Evolutionary conservation across 2,329 filamentous ascomycete genomes (phyloP).

Genomic region (Microdochium trichocladiopsis): DNA sequence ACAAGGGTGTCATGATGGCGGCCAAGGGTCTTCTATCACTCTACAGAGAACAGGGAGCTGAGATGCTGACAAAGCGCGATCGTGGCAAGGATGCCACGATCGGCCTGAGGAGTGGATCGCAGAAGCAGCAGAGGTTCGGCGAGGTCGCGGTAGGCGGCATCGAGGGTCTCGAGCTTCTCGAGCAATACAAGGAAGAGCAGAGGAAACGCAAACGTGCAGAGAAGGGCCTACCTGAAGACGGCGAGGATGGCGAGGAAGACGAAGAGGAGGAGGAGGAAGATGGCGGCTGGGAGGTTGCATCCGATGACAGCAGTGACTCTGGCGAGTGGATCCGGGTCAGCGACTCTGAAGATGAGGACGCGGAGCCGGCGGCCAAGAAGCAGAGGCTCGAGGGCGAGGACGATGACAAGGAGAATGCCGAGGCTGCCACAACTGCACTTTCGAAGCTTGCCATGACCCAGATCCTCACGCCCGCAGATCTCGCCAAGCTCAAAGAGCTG

Average conservation of each 20-base stretch:
- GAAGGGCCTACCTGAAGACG: slow-evolving; percentile 57
- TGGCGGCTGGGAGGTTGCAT: slow-evolving; percentile 55
- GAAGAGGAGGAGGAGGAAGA: slow-evolving; percentile 54
- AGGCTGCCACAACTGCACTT: slow-evolving; percentile 37
- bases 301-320: slow-evolving; percentile 58
- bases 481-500: slow-evolving; percentile 90
- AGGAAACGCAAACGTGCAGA: slow-evolving; percentile 65
- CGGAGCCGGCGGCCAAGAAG: slow-evolving; percentile 61
- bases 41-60: slow-evolving; percentile 85
- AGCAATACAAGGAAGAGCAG: slow-evolving; percentile 91
- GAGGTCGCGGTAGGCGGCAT: slow-evolving; percentile 76
- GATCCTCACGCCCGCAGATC: slow-evolving; percentile 90
- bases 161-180: slow-evolving; percentile 85
- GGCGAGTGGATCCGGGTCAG: slow-evolving; percentile 92
- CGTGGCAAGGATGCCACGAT: slow-evolving; percentile 88
- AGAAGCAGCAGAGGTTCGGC: slow-evolving; percentile 73
- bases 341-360: slow-evolving; percentile 76
- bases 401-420: slow-evolving; percentile 34
- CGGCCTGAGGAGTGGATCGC: slow-evolving; percentile 66
- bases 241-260: slow-evolving; percentile 52
- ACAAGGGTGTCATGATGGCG: slow-evolving; percentile 99
- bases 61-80: slow-evolving; percentile 83
- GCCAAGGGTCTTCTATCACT: slow-evolving; percentile 85
- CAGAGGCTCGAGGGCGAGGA: slow-evolving; percentile 40
- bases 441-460: slow-evolving; percentile 83